Evolutionary conservation across 805 yeast species (phyloP), one percentile per base, ranked within the genome.

Genomic region (Cephaloascus albidus): DNA sequence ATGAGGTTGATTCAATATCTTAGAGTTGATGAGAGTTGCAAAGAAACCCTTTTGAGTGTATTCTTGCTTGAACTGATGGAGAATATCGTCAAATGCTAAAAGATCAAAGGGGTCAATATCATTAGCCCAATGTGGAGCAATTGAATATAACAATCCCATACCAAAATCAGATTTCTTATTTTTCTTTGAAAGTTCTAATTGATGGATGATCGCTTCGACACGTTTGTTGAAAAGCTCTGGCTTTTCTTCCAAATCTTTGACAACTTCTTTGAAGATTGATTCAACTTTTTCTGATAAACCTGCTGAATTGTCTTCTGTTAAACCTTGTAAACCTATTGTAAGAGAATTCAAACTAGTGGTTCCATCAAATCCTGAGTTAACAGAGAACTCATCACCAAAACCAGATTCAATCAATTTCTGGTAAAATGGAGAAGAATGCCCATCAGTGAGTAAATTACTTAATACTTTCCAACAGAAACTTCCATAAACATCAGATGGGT

Each of bases 81-180:
- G 61, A 18, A 75, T 65, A 10, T 66, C 68, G 46, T 84, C 83
- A 60, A 85, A 83, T 40, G 78, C 78, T 37, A 93, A 60, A 3
- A 72, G 49, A 10, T 76, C 72, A 47, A 90, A 65, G 2, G 95
- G 94, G 57, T 86, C 85, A n/a, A 76, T 72, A 18, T 75, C 76
- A 54, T 87, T 87, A 38, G 84, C 80, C 85, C 96, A 88, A 8
- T 86, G 78, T 6, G 95, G 85, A n/a, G 85, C 73, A 6, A 93
- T 45, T 1, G 86, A 72, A 53, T 77, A 77, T 27, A 90, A 65
- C 36, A 90, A 55, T 30, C 78, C 78, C 65, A 93, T 63, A 10
- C 98, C 98, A 63, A 87, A 93, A 43, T 85, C 85, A 0, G 97
- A 81, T 48, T 82, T 88, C 45, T 88, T 94, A 48, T 87, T 89